Evolutionary conservation across 78 protist genomes (phyloP), one percentile per base, ranked within the genome.

Genomic region (Dictyostelium firmibasis): DNA sequence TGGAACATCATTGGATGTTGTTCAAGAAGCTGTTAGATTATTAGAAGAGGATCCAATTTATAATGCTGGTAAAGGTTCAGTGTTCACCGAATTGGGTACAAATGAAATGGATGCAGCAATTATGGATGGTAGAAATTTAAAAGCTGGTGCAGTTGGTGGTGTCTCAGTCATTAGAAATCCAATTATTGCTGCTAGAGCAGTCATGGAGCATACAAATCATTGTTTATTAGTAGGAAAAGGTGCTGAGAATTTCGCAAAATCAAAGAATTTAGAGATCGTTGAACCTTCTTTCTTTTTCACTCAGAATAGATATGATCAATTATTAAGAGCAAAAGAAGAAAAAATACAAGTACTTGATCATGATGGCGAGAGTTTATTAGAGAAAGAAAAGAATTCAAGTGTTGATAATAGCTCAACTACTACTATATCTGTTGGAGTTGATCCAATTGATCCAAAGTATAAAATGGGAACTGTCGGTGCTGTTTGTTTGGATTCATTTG

Each of bases 401-500:
- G n/a, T n/a, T n/a, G n/a, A n/a, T n/a, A n/a, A n/a, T n/a, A n/a
- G n/a, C n/a, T n/a, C n/a, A 91, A 75, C 47, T 4, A 23, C 83
- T 8, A 60, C 69, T 27, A 41, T 20, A 29, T n/a, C 29, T 2
- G 11, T 85, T 23, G 92, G 33, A 1, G 74, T 10, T 9, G 38
- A 84, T 92, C 84, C 84, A 69, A 62, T 83, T 29, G 74, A 47
- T 31, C 38, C 27, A 47, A 44, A 74, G 27, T 18, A 47, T 27
- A 89, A 89, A 36, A 50, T 35, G 60, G 97, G 95, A 14, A 96
- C 97, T 13, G 97, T 96, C 35, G 97, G 97, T 1, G 94, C 95
- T 5, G 97, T 96, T 29, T 93, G 95, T 33, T n/a, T 89, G 0
- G 97, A 96, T 83, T 4, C 18, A 0, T 27, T 69, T 76, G 97